Percentiles rank a stretch among this genome's conserved stretches.
These are phyloP conservation scores for Colletotrichum cordylinicola DNA, from an alignment of 2,329 filamentous ascomycete species.

Conservation along the genomic window DNA sequence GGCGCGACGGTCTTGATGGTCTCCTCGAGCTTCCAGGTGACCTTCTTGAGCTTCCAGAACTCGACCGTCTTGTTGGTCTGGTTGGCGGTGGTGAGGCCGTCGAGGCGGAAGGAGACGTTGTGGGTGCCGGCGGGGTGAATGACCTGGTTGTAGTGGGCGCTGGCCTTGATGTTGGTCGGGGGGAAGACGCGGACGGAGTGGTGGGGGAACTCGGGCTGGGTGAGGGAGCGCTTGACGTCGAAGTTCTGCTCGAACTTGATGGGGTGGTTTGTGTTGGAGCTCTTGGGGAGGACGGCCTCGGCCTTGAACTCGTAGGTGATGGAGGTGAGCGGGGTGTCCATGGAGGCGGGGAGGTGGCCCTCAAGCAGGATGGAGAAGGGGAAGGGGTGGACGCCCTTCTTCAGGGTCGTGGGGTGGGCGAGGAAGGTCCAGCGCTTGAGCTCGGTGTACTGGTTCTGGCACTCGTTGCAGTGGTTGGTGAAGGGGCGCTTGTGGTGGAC, in stretches of 20 bases:
- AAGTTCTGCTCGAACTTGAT: constrained; percentile 73
- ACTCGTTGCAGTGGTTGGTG: constrained; percentile 78
- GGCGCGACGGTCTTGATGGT: constrained; percentile 79
- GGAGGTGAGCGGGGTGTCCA: constrained; percentile 73
- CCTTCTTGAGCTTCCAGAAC: constrained; percentile 87
- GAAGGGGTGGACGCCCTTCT: constrained; percentile 72
- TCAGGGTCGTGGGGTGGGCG: constrained; percentile 56
- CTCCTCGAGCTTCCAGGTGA: constrained; percentile 94
- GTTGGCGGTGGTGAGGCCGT: constrained; percentile 80
- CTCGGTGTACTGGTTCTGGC: constrained; percentile 73
- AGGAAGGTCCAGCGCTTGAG: constrained; percentile 83
- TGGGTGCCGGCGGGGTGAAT: constrained; percentile 88
- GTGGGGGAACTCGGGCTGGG: constrained; percentile 77
- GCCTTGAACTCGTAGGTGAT: constrained; percentile 83
- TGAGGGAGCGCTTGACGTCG: constrained; percentile 79
- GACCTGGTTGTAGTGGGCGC: constrained; percentile 80
- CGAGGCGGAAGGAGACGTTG: constrained; percentile 79
- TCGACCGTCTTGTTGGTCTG: constrained; percentile 73
- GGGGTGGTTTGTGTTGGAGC: constrained; percentile 19
- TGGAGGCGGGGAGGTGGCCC: constrained; percentile 84
- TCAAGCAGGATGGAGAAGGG: constrained; percentile 89
- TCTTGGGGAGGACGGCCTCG: constrained; percentile 63
- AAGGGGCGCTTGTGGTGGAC: constrained; percentile 84
- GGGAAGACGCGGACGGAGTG: constrained; percentile 94
- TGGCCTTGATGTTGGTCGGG: constrained; percentile 90